A percentile compares a stretch with the other conserved stretches of the same genome.
Evolutionary conservation across 176 grass and related monocot genomes (phyloP).

Genomic region (Oryza australiensis): DNA sequence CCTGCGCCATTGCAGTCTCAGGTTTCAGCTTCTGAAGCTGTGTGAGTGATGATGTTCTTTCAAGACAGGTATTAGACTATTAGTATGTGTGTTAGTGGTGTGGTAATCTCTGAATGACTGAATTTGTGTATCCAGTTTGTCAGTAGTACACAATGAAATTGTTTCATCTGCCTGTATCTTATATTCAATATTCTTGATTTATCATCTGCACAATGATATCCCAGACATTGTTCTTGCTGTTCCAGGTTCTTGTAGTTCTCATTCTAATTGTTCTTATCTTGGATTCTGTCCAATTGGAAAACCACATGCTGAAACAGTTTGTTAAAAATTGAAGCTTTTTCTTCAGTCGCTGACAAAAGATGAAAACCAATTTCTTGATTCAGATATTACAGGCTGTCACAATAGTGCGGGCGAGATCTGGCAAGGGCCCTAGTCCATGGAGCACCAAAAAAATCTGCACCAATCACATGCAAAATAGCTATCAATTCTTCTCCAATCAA

Average conservation of each 20-base stretch:
- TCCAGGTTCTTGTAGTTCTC: background rate
- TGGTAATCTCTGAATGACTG: background rate
- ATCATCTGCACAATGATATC: no score
- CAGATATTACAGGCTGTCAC: background rate
- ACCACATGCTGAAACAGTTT: background rate
- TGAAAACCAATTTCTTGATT: background rate
- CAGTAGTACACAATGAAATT: background rate
- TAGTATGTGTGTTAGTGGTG: background rate
- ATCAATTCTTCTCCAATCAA: background rate
- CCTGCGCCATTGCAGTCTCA: conserved; percentile 16
- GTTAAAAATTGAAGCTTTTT: background rate
- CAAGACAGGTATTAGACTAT: background rate
- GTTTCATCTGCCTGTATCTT: background rate
- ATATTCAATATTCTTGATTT: background rate
- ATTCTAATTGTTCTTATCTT: background rate
- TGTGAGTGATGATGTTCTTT: background rate
- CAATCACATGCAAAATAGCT: conserved; percentile 37
- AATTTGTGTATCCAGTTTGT: background rate
- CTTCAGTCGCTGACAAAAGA: background rate
- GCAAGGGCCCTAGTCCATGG: conserved; percentile 9
- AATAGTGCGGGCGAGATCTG: conserved; percentile 15
- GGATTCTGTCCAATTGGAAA: background rate
- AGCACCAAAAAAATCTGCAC: conserved; percentile 27
- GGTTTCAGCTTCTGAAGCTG: conserved; percentile 27
- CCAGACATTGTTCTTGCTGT: background rate